Base-by-base conservation (phyloP, 1,284 basidiomycete species). In the Cronartium quercuum region DNA sequence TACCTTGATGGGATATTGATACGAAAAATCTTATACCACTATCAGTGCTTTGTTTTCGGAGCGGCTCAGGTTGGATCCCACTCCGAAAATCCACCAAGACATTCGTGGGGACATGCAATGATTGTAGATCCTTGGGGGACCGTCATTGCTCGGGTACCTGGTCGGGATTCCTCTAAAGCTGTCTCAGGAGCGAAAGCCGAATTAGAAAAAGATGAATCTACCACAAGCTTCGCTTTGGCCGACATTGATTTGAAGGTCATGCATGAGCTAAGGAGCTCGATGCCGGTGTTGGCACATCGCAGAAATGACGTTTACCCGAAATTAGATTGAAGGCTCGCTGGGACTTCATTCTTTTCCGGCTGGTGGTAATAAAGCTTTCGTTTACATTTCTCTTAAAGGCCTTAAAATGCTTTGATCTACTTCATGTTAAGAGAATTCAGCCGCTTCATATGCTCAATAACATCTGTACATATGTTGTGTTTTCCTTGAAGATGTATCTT, bases 81-180 rank as follows among this genome's bases (percentile, higher is more conserved):
- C 55, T 42, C 47, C n/a, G 35, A 71, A 12, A 60, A 60, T 9
- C 1, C 12, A 65, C 1, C 80, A 80, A 66, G 78, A 78, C 21
- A 79, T 68, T 77, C 76, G 4, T 79, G 80, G 80, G 80, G 81
- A n/a, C 81, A 82, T 68, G 80, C 81, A 1, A 81, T 82, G 79
- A 79, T 80, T 58, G 77, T 82, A 1, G 81, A 82, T 68, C 81
- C 81, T 0, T 81, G 78, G 78, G 81, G 81, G 4, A 77, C 78
- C 4, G 74, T 81, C n/a, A 34, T 82, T 3, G 80, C 81, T 13
- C 80, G 81, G 63, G 68, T 47, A 77, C 78, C 64, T 1, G 68
- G 61, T 60, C 12, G 10, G 5, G 4, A 35, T 6, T 41, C 68
- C 24, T 38, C 40, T 40, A 15, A 42, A 29, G 40, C 68, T 18